Conservation (phyloP, 176 grass and related monocot species). For the Aegilops longissima region DNA sequence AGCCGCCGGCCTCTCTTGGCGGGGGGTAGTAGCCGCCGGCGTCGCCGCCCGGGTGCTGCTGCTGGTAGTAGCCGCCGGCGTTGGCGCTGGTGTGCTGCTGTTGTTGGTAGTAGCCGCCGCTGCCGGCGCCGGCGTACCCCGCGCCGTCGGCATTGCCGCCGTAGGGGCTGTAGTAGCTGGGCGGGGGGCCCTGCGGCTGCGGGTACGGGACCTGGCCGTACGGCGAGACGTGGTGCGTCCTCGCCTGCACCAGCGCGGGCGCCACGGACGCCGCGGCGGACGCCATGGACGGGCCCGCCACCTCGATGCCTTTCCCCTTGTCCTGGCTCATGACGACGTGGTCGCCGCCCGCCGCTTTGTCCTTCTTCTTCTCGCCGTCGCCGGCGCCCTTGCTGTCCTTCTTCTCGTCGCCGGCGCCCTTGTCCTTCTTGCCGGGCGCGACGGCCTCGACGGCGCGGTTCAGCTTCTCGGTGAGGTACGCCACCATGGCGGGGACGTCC, state of each 20-base stretch:
- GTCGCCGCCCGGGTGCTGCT: not conserved
- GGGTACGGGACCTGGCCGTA: conserved; percentile 44
- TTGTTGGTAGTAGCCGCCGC: conserved; percentile 27
- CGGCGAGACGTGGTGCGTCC: conserved; percentile 46
- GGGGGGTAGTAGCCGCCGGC: not conserved
- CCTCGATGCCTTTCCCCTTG: conserved; percentile 40
- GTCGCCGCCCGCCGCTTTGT: not conserved
- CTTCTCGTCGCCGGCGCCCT: not conserved
- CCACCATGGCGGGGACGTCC: conserved; percentile 53
- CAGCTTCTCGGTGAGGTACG: conserved; percentile 63
- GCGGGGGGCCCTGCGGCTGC: conserved; percentile 7
- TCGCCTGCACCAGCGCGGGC: conserved; percentile 17
- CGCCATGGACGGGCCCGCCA: conserved; percentile 27
- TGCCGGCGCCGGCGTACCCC: not conserved
- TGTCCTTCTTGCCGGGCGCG: conserved; percentile 45
- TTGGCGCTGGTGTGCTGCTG: not conserved
- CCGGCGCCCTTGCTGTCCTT: conserved; percentile 27
- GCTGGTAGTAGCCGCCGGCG: conserved; percentile 22
- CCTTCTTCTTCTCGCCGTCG: conserved; percentile 12
- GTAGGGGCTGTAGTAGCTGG: conserved; percentile 35
- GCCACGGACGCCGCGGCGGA: conserved; percentile 32
- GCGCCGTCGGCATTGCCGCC: conserved; percentile 26
- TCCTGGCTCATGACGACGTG: conserved; percentile 10
- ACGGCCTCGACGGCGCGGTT: conserved; percentile 69
- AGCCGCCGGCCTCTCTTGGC: not conserved